A percentile compares a stretch with the other conserved stretches of the same genome.
Conservation (phyloP, 371 early-diverging fungal genomes). For the Apophysomyces sp. region DNA sequence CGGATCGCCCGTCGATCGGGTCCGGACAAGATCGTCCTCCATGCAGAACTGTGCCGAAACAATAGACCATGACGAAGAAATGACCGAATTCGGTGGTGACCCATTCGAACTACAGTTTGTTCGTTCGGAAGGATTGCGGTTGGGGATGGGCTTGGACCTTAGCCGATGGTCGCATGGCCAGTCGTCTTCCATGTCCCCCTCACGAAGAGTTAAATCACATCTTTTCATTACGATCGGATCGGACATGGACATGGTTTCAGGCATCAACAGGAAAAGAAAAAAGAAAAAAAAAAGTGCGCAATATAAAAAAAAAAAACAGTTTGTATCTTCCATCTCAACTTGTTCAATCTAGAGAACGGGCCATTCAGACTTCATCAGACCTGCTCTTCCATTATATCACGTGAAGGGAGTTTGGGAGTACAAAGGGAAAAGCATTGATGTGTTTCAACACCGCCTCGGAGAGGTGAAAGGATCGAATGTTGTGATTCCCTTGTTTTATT, state of each 20-base stretch:
- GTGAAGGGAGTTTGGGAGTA: no score
- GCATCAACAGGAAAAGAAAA: not conserved
- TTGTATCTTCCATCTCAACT: no score
- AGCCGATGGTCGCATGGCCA: not conserved
- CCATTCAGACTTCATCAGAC: no score
- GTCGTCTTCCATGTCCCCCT: not conserved
- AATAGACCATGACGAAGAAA: not conserved
- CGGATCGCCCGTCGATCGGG: not conserved
- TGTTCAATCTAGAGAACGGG: no score
- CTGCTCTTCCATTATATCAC: no score
- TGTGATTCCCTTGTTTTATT: no score
- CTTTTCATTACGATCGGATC: not conserved
- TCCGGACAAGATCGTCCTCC: not conserved
- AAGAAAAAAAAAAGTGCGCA: not conserved
- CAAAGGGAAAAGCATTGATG: no score
- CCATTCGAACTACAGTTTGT: not conserved
- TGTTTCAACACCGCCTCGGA: no score
- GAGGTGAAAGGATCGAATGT: no score
- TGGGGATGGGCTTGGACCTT: not conserved
- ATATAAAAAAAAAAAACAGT: not conserved
- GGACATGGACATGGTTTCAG: not conserved
- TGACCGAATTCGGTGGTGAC: not conserved
- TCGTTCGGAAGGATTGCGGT: slow-evolving; percentile 1
- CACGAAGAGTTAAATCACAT: not conserved
- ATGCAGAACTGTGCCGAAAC: not conserved